Conservation (phyloP, 2,329 filamentous ascomycete genomes). For the Xylariaceae sp. region DNA sequence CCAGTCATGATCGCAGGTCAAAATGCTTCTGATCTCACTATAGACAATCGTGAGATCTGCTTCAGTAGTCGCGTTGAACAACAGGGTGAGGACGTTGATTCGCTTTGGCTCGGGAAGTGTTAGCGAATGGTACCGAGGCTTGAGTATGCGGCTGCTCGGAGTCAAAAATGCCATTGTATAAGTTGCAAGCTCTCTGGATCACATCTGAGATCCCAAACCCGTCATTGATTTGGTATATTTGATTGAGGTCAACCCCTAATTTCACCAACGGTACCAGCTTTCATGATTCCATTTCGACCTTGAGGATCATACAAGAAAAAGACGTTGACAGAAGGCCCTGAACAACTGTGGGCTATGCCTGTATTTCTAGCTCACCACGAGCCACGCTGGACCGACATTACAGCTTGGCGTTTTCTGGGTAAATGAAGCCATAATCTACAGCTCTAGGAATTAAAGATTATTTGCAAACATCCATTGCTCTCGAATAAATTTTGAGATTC, state of each 20-base stretch:
- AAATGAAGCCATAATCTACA: background rate
- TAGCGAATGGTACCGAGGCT: too few species aligned
- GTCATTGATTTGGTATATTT: conserved; percentile 28
- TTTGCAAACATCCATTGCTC: too few species aligned
- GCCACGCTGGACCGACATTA: background rate
- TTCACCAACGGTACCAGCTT: background rate
- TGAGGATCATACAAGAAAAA: too few species aligned
- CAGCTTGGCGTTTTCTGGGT: background rate
- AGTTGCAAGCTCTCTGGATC: conserved; percentile 31
- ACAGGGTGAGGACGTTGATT: conserved; percentile 28
- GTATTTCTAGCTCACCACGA: background rate
- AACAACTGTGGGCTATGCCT: too few species aligned
- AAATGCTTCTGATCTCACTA: conserved; percentile 32
- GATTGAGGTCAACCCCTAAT: conserved; percentile 4
- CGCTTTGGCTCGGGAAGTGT: conserved; percentile 25
- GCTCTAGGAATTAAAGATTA: background rate
- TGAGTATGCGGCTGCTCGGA: background rate
- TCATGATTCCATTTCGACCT: too few species aligned
- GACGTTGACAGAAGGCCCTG: too few species aligned
- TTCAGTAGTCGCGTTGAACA: conserved; percentile 30
- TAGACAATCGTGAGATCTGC: conserved; percentile 33
- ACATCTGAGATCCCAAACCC: background rate
- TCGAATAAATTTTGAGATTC: too few species aligned
- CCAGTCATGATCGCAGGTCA: conserved; percentile 17
- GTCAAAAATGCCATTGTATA: conserved; percentile 24